Percentiles rank a stretch among this genome's conserved stretches.
Evolutionary conservation across 768 basidiomycete genomes (phyloP).

Genomic region (Sistotremastrum suecicum): DNA sequence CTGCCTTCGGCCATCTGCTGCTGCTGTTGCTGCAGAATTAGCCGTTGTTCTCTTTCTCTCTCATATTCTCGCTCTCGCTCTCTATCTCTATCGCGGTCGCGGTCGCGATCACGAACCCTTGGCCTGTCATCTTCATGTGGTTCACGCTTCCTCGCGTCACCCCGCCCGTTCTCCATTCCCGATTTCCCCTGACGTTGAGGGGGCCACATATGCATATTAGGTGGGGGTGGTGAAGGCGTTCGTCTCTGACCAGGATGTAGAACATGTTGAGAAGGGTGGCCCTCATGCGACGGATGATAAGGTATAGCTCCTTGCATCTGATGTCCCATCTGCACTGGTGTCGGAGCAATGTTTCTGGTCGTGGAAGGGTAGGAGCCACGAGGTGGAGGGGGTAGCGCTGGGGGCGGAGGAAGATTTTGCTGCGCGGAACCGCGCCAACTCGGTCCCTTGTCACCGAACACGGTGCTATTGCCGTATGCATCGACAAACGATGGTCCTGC

Average conservation of each 20-base stretch:
- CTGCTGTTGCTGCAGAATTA: slow-evolving; percentile 8
- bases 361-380: too few species aligned
- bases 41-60: background rate
- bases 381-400: too few species aligned
- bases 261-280: too few species aligned
- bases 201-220: background rate
- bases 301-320: too few species aligned
- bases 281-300: too few species aligned
- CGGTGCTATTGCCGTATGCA: too few species aligned
- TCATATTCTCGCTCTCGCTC: slow-evolving; percentile 1
- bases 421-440: too few species aligned
- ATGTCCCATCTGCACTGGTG: too few species aligned
- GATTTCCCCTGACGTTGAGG: slow-evolving; percentile 2
- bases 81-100: slow-evolving; percentile 1
- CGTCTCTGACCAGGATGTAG: background rate
- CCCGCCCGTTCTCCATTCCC: slow-evolving; percentile 7
- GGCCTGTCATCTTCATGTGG: slow-evolving; percentile 11
- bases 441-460: too few species aligned
- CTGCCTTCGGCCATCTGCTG: slow-evolving; percentile 3
- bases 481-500: too few species aligned
- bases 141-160: slow-evolving; percentile 13
- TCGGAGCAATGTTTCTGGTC: too few species aligned
- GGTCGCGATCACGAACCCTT: slow-evolving; percentile 10
- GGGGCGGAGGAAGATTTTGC: too few species aligned
- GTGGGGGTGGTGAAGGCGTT: slow-evolving; percentile 1